Conservation (phyloP, 257 asterid species). For the Perilla frutescens region DNA sequence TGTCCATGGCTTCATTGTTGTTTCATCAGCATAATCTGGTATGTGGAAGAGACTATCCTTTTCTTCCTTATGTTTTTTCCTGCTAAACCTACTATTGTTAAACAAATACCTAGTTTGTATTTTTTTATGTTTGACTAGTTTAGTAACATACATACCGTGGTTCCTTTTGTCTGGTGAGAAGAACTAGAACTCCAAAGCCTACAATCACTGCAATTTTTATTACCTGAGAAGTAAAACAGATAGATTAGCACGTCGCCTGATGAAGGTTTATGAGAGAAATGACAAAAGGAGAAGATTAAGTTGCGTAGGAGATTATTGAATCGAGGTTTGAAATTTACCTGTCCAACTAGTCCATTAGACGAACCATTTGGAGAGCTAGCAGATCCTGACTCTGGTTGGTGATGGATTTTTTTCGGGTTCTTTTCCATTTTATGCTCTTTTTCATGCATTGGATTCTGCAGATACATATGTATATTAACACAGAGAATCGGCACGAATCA, state of each 20-base stretch:
- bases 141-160: slow-evolving; percentile 41
- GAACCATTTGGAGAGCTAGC: slow-evolving; percentile 60
- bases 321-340: slow-evolving; percentile 47
- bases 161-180: slow-evolving; percentile 80
- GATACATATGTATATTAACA: slow-evolving; percentile 20
- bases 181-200: slow-evolving; percentile 83
- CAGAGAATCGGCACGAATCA: background rate
- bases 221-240: slow-evolving; percentile 50
- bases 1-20: slow-evolving; percentile 28
- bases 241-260: background rate
- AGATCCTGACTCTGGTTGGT: slow-evolving; percentile 42
- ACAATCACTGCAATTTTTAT: slow-evolving; percentile 64
- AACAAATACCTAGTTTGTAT: background rate
- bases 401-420: slow-evolving; percentile 28
- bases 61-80: slow-evolving; percentile 51
- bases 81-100: slow-evolving; percentile 34
- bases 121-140: background rate
- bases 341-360: slow-evolving; percentile 59
- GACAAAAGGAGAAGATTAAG: background rate
- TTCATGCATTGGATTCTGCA: slow-evolving; percentile 42
- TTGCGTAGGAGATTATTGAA: background rate
- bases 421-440: slow-evolving; percentile 41
- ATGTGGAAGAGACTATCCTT: slow-evolving; percentile 37
- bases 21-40: slow-evolving; percentile 47
- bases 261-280: background rate